phyloP scores from a whole-genome alignment of 371 early-diverging fungal genomes.

The Apophysomyces variabilis region DNA sequence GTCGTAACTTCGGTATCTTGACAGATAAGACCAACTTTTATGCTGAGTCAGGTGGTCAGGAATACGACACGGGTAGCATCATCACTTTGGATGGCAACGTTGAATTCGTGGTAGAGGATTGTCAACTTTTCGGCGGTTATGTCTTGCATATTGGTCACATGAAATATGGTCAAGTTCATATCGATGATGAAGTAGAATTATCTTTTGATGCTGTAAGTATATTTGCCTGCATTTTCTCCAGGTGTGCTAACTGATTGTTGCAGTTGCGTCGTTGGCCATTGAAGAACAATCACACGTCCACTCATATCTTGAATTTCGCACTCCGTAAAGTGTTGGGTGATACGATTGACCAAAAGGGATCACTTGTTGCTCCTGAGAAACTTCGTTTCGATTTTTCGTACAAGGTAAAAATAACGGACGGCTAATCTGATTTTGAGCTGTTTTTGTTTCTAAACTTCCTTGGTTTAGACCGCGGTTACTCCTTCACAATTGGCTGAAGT shows the following conservation, averaged over 20 bases:
- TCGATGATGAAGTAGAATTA: conserved; percentile 76
- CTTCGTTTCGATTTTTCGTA: conserved; percentile 97
- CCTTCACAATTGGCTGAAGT: conserved; percentile 82
- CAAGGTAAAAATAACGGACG: conserved; percentile 43
- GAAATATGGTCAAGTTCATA: conserved; percentile 80
- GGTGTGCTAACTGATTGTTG: background rate
- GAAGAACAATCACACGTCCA: conserved; percentile 97
- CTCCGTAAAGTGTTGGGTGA: conserved; percentile 83
- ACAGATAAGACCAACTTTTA: conserved; percentile 99
- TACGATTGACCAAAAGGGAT: conserved; percentile 95
- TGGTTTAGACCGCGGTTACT: conserved; percentile 66
- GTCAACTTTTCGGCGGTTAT: conserved; percentile 95
- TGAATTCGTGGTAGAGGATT: conserved; percentile 94
- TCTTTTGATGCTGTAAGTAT: conserved; percentile 80
- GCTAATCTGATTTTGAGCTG: background rate
- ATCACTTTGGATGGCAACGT: conserved; percentile 78
- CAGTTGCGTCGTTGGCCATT: conserved; percentile 87
- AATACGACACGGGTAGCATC: conserved; percentile 96
- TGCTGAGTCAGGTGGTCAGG: conserved; percentile 99
- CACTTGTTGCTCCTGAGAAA: conserved; percentile 96
- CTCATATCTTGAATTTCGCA: conserved; percentile 98
- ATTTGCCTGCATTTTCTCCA: background rate
- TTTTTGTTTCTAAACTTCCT: background rate
- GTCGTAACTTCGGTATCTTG: conserved; percentile 82
- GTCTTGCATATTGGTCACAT: conserved; percentile 97